Base-by-base conservation (phyloP, 2,329 filamentous ascomycete genomes). In the Fusarium armeniacum region DNA sequence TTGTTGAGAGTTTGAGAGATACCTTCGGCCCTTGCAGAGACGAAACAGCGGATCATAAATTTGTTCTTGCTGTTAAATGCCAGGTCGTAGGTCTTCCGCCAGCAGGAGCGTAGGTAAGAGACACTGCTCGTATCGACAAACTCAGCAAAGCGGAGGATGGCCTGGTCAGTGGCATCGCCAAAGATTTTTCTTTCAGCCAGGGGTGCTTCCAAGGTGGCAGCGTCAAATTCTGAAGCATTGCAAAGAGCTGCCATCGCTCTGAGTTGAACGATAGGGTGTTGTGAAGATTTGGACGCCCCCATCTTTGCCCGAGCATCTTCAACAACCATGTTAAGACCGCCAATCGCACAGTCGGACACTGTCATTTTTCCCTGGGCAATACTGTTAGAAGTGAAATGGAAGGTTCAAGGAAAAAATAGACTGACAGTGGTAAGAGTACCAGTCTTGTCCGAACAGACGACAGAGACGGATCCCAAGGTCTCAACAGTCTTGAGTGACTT, bases 61-160 rank as follows among this genome's bases (percentile, higher is more conserved):
- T 94, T 94, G 80, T 93, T 94, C 82, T 93, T 93, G 80, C 90
- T 93, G 81, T 94, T 94, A 78, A 94, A 94, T 0, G 90, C 87
- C 30, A 93, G 81, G 56, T 91, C 88, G 71, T 89, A 93, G 3
- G 86, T 84, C 54, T 86, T 89, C 53, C 85, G 85, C 90, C 90
- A 93, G 67, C 85, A 82, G 16, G 83, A 82, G 10, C 89, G 86
- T 7, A 91, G 80, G 52, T 90, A 85, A 1, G 84, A 78, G 0
- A 92, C 87, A 0, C 71, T 65, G 4, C 71, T 72, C 0, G 94
- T 82, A 5, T 82, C 81, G 2, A 62, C 40, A 16, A 53, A 61
- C 76, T 94, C 91, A 0, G 91, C 89, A 58, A 94, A 90, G 56
- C 91, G 86, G 8, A 94, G 82, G 33, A 94, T 85, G 20, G 92